phyloP scores from a whole-genome alignment of 2,329 filamentous ascomycete species.

The Fusarium torulosum region DNA sequence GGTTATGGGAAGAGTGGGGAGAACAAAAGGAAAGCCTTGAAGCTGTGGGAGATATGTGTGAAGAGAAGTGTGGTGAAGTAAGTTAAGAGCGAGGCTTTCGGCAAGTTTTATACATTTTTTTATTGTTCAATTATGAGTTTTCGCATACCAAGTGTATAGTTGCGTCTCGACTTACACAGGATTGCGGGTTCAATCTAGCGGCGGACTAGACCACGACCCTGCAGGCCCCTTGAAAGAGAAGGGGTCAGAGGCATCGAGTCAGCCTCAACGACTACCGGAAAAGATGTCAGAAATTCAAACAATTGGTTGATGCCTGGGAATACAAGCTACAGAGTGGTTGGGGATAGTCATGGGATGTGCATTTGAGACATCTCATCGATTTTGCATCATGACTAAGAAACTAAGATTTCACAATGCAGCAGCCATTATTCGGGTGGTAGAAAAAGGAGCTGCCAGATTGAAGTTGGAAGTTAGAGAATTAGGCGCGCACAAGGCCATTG shows the following conservation, averaged over 20 bases:
- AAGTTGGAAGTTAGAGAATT: fast-evolving
- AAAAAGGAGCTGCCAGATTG: fast-evolving
- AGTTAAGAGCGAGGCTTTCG: not conserved
- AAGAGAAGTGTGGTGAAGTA: slow-evolving; percentile 10
- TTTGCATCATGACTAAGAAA: too few species aligned
- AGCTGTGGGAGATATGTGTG: not conserved
- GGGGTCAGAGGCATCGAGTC: slow-evolving; percentile 6
- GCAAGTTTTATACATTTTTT: slow-evolving; percentile 31
- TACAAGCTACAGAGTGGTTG: slow-evolving; percentile 3
- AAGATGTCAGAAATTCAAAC: not conserved
- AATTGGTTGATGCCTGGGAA: not conserved
- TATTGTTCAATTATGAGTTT: not conserved
- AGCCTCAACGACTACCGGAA: slow-evolving; percentile 4
- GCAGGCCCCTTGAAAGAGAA: not conserved
- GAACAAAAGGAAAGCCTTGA: slow-evolving; percentile 7
- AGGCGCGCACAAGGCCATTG: not conserved
- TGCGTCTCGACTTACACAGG: slow-evolving; percentile 29
- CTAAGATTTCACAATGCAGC: not conserved
- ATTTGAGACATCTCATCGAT: slow-evolving; percentile 8
- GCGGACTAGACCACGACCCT: slow-evolving; percentile 20
- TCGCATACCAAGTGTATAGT: slow-evolving; percentile 17
- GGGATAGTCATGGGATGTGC: slow-evolving; percentile 3
- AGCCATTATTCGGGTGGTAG: not conserved
- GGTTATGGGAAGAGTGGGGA: not conserved
- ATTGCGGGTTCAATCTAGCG: slow-evolving; percentile 35